Evolutionary conservation across 805 yeast species (phyloP).

Genomic region (Myxozyma udenii): DNA sequence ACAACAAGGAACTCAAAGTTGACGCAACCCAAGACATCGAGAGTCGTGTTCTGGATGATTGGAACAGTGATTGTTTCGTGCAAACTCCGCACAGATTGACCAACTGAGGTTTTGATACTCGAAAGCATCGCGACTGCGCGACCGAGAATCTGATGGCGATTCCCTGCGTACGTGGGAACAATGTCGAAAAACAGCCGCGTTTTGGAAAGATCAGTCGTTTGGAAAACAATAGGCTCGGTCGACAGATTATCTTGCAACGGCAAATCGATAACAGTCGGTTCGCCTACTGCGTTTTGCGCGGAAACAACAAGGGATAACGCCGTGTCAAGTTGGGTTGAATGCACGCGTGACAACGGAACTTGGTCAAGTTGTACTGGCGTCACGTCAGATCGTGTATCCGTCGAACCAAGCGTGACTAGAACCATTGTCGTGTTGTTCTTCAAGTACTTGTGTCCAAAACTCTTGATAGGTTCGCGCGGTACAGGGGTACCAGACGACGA

Average conservation of each 20-base stretch:
- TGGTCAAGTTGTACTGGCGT: constrained; percentile 66
- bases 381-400: constrained; percentile 61
- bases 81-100: constrained; percentile 63
- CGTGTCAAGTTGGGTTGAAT: constrained; percentile 81
- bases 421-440: constrained; percentile 61
- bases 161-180: constrained; percentile 69
- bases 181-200: constrained; percentile 73
- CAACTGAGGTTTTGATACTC: constrained; percentile 62
- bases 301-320: constrained; percentile 72
- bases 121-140: constrained; percentile 76
- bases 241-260: constrained; percentile 73
- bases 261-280: constrained; percentile 66
- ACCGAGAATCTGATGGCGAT: constrained; percentile 56
- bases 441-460: constrained; percentile 80
- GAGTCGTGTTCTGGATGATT: constrained; percentile 63
- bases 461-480: constrained; percentile 58
- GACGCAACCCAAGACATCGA: constrained; percentile 74
- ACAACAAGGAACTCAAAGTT: constrained; percentile 72
- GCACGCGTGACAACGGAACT: constrained; percentile 72
- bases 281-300: constrained; percentile 44
- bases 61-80: constrained; percentile 68
- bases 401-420: constrained; percentile 81
- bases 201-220: constrained; percentile 45
- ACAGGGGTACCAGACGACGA: constrained; percentile 3
- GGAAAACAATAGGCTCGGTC: constrained; percentile 69